These are phyloP conservation scores for Trichomonas tenax DNA, from an alignment of 208 protist genomes.

Conservation along the genomic window DNA sequence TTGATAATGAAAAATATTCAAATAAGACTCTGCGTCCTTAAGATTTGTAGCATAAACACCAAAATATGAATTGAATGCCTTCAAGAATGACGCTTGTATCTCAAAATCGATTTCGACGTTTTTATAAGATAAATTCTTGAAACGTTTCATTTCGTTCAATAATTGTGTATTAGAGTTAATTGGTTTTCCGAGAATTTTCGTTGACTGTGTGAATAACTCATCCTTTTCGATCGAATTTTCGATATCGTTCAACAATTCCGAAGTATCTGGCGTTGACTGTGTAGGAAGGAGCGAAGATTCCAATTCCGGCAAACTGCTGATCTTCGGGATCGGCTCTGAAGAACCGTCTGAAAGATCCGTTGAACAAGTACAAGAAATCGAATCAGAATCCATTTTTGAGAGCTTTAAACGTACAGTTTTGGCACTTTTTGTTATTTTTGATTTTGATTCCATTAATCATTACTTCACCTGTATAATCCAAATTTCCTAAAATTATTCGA, in stretches of 20 bases:
- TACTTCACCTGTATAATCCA: no score
- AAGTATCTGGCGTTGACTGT: not conserved
- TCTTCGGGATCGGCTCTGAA: not conserved
- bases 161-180: not conserved
- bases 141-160: not conserved
- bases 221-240: not conserved
- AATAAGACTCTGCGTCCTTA: not conserved
- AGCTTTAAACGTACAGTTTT: not conserved
- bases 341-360: not conserved
- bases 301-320: not conserved
- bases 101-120: not conserved
- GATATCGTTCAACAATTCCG: not conserved
- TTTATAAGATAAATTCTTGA: not conserved
- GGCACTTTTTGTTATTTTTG: no score
- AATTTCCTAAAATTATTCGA: no score
- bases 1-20: not conserved
- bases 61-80: not conserved
- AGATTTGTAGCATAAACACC: not conserved
- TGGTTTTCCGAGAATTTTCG: not conserved
- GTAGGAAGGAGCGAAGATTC: not conserved
- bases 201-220: not conserved
- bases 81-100: not conserved
- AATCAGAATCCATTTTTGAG: not conserved
- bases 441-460: no score
- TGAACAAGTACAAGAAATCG: not conserved